phyloP scores from a whole-genome alignment of 2,329 filamentous ascomycete genomes.

The Sclerotinia trifoliorum region DNA sequence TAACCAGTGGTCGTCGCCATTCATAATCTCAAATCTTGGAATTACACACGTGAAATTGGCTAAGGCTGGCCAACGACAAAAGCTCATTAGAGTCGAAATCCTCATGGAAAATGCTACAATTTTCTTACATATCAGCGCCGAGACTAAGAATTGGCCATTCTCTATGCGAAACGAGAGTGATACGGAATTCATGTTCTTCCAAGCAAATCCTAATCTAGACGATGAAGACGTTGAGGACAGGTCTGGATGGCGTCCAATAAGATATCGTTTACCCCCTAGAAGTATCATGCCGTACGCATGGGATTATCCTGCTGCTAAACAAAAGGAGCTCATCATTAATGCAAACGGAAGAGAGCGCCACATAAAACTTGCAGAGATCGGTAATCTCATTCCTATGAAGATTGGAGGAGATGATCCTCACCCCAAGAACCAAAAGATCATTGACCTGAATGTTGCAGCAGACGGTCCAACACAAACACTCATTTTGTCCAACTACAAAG shows the following conservation, averaged over 20 bases:
- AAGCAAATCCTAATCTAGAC: slow-evolving; percentile 88
- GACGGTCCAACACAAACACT: slow-evolving; percentile 94
- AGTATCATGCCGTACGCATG: slow-evolving; percentile 99
- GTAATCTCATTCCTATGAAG: slow-evolving; percentile 93
- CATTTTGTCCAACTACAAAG: slow-evolving; percentile 90
- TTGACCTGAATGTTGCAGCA: slow-evolving; percentile 94
- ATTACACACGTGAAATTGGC: slow-evolving; percentile 92
- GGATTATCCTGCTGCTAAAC: slow-evolving; percentile 98
- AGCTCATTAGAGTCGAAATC: slow-evolving; percentile 81
- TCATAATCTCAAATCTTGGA: slow-evolving; percentile 94
- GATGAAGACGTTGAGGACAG: slow-evolving; percentile 83
- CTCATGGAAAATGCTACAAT: slow-evolving; percentile 91
- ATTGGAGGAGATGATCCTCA: slow-evolving; percentile 54
- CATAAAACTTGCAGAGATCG: slow-evolving; percentile 93
- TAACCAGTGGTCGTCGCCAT: slow-evolving; percentile 96
- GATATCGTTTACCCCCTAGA: slow-evolving; percentile 85
- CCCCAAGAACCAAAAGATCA: slow-evolving; percentile 72
- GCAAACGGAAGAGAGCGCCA: slow-evolving; percentile 80
- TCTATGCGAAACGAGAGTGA: slow-evolving; percentile 99
- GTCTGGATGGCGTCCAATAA: slow-evolving; percentile 87
- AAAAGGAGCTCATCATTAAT: slow-evolving; percentile 84
- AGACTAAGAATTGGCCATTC: slow-evolving; percentile 96
- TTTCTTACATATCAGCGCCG: slow-evolving; percentile 85
- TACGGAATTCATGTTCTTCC: slow-evolving; percentile 93
- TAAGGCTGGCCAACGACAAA: slow-evolving; percentile 84